Evolutionary conservation across 1,284 basidiomycete genomes (phyloP).

Genomic region (Rhodotorula mucilaginosa): DNA sequence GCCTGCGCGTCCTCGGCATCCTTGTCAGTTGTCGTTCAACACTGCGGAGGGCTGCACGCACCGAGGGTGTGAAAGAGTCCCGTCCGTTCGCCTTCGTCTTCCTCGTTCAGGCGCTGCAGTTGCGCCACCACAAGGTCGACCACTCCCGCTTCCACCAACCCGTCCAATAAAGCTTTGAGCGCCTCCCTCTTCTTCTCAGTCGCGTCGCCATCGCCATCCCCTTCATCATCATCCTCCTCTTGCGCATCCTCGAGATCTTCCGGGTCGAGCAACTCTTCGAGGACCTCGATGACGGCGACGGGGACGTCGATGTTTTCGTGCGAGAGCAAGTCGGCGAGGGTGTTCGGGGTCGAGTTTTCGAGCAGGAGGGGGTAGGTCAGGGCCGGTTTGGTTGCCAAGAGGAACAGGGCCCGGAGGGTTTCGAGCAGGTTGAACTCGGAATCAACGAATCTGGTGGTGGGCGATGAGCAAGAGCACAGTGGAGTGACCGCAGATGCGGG

Average conservation of each 20-base stretch:
- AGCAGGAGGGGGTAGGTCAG: constrained; percentile 87
- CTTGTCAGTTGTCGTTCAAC: too few relatives aligned
- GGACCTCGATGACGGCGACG: constrained; percentile 81
- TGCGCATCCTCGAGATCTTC: background rate
- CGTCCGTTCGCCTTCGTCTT: constrained; percentile 80
- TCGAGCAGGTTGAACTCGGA: constrained; percentile 92
- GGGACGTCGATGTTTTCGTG: constrained; percentile 91
- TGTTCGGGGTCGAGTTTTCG: constrained; percentile 65
- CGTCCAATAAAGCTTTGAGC: constrained; percentile 39
- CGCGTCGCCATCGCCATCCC: constrained; percentile 60
- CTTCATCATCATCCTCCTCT: constrained; percentile 54
- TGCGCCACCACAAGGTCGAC: constrained; percentile 83
- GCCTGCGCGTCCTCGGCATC: constrained; percentile 53
- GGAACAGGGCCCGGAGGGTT: constrained; percentile 72
- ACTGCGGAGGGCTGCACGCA: constrained; percentile 45
- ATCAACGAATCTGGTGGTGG: constrained; percentile 78
- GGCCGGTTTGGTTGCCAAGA: constrained; percentile 81
- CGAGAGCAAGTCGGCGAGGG: constrained; percentile 73
- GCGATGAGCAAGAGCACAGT: background rate
- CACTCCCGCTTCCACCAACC: constrained; percentile 73
- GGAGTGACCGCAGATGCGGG: too few relatives aligned
- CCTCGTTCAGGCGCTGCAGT: constrained; percentile 72
- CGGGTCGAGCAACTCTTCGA: constrained; percentile 80
- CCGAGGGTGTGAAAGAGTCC: constrained; percentile 89
- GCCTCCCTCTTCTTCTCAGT: constrained; percentile 45